Percentiles rank a stretch among this genome's conserved stretches.
These are phyloP conservation scores for Colletotrichum gigasporum DNA, from an alignment of 2,329 filamentous ascomycete species.

Conservation along the genomic window DNA sequence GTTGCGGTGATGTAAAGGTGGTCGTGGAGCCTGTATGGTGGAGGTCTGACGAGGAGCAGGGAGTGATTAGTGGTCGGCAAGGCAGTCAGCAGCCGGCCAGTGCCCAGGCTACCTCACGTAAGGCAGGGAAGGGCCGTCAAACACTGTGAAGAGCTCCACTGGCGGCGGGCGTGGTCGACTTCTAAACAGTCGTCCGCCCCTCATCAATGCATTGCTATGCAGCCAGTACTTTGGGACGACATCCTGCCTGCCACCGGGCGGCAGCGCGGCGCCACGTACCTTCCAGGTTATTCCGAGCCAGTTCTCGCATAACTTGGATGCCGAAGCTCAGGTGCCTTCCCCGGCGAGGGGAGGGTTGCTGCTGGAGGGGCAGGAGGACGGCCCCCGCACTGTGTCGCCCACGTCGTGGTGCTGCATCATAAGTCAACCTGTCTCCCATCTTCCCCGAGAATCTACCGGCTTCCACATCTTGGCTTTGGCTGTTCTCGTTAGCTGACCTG, in stretches of 20 bases:
- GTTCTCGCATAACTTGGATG: no score
- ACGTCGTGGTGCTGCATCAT: neutral
- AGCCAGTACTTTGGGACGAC: no score
- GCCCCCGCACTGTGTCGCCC: no score
- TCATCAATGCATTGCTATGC: neutral
- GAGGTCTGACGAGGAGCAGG: conserved; percentile 25
- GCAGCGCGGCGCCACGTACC: no score
- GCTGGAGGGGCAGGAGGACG: no score
- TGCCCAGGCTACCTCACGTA: conserved; percentile 11
- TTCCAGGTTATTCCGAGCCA: neutral
- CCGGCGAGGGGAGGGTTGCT: no score
- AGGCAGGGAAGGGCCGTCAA: neutral
- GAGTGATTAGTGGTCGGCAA: conserved; percentile 4
- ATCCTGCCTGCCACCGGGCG: no score
- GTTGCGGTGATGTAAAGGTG: conserved; percentile 29
- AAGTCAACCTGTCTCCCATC: no score
- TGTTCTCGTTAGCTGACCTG: no score
- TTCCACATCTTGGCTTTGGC: no score
- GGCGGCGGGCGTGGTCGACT: neutral
- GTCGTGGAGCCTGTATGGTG: conserved; percentile 9
- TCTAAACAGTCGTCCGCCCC: conserved; percentile 5
- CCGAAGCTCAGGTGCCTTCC: no score
- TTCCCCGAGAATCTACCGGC: conserved; percentile 30
- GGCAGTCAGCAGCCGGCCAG: neutral
- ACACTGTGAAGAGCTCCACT: neutral